Evolutionary conservation across 805 yeast species (phyloP).

Genomic region (Yamadazyma akitaensis): DNA sequence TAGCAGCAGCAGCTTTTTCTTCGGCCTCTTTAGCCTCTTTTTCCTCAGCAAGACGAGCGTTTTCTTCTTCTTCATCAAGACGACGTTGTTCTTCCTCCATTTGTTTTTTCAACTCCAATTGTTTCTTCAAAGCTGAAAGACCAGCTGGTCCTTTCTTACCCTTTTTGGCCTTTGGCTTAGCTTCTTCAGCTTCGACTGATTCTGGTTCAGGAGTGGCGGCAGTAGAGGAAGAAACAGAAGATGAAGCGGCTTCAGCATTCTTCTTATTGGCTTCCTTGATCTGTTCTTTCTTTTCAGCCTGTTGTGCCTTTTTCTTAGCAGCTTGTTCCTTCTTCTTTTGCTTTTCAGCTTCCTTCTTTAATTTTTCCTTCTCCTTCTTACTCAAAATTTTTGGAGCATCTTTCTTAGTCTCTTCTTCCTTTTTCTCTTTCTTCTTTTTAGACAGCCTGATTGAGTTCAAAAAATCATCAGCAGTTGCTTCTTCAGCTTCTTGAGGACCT

Average conservation of each 20-base stretch:
- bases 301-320: constrained; percentile 74
- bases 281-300: constrained; percentile 56
- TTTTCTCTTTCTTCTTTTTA: constrained; percentile 66
- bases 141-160: constrained; percentile 83
- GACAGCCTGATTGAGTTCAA: constrained; percentile 79
- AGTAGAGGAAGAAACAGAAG: constrained; percentile 21
- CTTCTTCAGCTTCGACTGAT: constrained; percentile 17
- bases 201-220: constrained; percentile 33
- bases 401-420: constrained; percentile 48
- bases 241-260: constrained; percentile 38
- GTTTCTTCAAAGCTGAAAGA: constrained; percentile 85
- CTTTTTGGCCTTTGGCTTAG: constrained; percentile 41
- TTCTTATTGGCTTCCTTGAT: constrained; percentile 47
- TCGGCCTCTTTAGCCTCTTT: constrained; percentile 57
- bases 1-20: constrained; percentile 56
- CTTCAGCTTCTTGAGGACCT: constrained; percentile 17
- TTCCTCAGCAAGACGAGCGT: constrained; percentile 49
- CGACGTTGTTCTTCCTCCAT: constrained; percentile 79
- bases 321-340: constrained; percentile 88
- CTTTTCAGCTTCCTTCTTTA: constrained; percentile 90
- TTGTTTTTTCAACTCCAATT: constrained; percentile 83
- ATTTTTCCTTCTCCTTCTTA: constrained; percentile 92
- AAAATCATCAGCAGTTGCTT: constrained; percentile 43
- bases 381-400: constrained; percentile 75
- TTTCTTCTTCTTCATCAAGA: constrained; percentile 65